These are phyloP conservation scores for Sporormia fimetaria DNA, from an alignment of 495 filamentous ascomycete species.

Conservation along the genomic window DNA sequence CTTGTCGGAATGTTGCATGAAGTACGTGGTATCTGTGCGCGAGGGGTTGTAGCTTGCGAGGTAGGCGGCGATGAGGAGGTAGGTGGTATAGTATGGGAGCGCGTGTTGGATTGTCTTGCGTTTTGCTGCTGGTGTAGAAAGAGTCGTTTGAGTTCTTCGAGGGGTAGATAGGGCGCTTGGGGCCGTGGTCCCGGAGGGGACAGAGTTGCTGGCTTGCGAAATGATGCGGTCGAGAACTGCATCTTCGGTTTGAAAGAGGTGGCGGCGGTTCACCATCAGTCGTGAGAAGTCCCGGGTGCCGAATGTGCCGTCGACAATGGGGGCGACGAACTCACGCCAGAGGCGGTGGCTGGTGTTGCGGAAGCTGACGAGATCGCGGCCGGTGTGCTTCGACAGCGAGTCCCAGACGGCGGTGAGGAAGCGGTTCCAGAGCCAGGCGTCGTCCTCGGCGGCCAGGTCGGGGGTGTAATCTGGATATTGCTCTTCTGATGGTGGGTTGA, in stretches of 20 bases:
- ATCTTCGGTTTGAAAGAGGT: slow-evolving; percentile 65
- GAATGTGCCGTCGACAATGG: slow-evolving; percentile 52
- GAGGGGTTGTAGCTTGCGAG: slow-evolving; percentile 82
- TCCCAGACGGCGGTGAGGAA: slow-evolving; percentile 68
- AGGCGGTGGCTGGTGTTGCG: slow-evolving; percentile 45
- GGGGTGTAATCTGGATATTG: slow-evolving; percentile 36
- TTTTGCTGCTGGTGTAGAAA: slow-evolving; percentile 11
- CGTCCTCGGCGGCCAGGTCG: slow-evolving; percentile 40
- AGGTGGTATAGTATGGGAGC: slow-evolving; percentile 70
- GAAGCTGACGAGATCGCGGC: slow-evolving; percentile 53
- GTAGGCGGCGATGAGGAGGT: slow-evolving; percentile 78
- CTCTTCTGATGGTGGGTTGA: slow-evolving; percentile 30
- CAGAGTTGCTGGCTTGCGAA: slow-evolving; percentile 30
- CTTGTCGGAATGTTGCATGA: slow-evolving; percentile 65
- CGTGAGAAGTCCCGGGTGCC: slow-evolving; percentile 69
- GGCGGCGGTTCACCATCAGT: slow-evolving; percentile 60
- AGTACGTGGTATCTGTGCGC: slow-evolving; percentile 64
- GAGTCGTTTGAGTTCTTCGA: slow-evolving; percentile 1
- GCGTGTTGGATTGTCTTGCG: slow-evolving; percentile 17
- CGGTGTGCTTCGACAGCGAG: slow-evolving; percentile 53
- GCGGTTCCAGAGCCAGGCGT: slow-evolving; percentile 56
- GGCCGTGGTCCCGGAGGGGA: neutral
- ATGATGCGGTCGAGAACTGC: slow-evolving; percentile 61
- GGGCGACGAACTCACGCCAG: slow-evolving; percentile 59
- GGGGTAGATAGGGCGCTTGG: neutral